Conservation (phyloP, 306 rosid genomes). For the Calophaca sinica region DNA sequence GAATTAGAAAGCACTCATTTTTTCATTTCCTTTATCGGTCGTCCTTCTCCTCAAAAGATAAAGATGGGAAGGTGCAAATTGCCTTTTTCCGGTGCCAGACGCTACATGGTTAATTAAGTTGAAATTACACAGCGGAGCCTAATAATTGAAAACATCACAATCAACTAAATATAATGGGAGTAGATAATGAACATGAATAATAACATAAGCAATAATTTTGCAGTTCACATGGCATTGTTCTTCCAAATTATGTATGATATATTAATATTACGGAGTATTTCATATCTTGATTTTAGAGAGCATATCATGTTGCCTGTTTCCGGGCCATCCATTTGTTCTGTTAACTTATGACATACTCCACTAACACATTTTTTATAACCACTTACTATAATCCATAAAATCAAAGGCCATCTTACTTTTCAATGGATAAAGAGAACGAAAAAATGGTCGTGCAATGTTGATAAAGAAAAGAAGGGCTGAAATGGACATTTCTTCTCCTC, state of each 20-base stretch:
- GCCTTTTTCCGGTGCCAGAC: not conserved
- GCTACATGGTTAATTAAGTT: not conserved
- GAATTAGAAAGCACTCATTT: conserved; percentile 3
- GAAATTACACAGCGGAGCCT: not conserved
- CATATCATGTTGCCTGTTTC: conserved; percentile 22
- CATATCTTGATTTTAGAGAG: not conserved
- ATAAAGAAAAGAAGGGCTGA: not conserved
- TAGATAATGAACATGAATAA: not conserved
- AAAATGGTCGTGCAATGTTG: not conserved
- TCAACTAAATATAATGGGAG: not conserved
- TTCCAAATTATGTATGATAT: not conserved
- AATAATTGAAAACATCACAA: not conserved
- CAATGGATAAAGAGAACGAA: not conserved
- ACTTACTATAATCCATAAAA: conserved; percentile 29
- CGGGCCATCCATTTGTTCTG: conserved; percentile 11
- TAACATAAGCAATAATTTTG: conserved; percentile 24
- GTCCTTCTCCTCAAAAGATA: conserved; percentile 8
- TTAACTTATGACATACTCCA: conserved; percentile 25
- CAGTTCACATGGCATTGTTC: conserved; percentile 30
- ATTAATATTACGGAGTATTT: too few species aligned
- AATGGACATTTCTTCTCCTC: conserved; percentile 6
- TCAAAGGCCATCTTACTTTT: conserved; percentile 43
- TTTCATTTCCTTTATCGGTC: not conserved
- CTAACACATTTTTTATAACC: conserved; percentile 5
- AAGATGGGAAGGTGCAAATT: conserved; percentile 7